phyloP scores from a whole-genome alignment of 352 stramenopile species.

The Phytopythium delawarense region DNA sequence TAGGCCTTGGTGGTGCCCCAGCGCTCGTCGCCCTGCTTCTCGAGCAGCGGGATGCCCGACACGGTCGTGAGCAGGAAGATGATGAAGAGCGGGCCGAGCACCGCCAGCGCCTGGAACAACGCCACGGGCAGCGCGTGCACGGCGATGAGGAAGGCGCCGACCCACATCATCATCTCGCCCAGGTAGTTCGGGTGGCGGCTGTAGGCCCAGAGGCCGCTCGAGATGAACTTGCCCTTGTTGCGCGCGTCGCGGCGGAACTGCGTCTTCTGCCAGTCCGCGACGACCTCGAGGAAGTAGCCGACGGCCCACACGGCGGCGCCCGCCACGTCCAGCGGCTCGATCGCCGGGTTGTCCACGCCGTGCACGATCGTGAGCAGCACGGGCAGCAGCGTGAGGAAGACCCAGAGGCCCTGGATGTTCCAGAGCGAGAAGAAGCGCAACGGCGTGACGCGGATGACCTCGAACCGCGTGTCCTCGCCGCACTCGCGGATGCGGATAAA shows the following conservation, averaged over 20 bases:
- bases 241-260: constrained; percentile 55
- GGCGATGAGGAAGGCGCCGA: constrained; percentile 49
- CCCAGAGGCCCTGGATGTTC: constrained; percentile 78
- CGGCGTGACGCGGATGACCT: constrained; percentile 57
- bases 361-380: constrained; percentile 48
- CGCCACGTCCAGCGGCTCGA: constrained; percentile 33
- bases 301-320: constrained; percentile 5
- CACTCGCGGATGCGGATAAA: constrained; percentile 57
- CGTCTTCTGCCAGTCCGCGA: constrained; percentile 80
- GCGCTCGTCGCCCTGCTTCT: constrained; percentile 66
- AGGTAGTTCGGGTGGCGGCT: constrained; percentile 93
- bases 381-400: constrained; percentile 64
- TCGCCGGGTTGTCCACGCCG: constrained; percentile 17
- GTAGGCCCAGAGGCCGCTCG: constrained; percentile 77
- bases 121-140: constrained; percentile 38
- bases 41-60: constrained; percentile 73
- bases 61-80: constrained; percentile 63
- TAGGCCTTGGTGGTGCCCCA: constrained; percentile 67
- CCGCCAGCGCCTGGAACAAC: constrained; percentile 31
- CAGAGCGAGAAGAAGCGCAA: constrained; percentile 69
- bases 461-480: constrained; percentile 63
- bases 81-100: constrained; percentile 65
- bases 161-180: constrained; percentile 91
- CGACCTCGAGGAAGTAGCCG: constrained; percentile 44
- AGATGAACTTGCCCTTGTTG: constrained; percentile 82